phyloP scores from a whole-genome alignment of 1,284 basidiomycete species.

The Pseudomicrostroma phylloplanum region DNA sequence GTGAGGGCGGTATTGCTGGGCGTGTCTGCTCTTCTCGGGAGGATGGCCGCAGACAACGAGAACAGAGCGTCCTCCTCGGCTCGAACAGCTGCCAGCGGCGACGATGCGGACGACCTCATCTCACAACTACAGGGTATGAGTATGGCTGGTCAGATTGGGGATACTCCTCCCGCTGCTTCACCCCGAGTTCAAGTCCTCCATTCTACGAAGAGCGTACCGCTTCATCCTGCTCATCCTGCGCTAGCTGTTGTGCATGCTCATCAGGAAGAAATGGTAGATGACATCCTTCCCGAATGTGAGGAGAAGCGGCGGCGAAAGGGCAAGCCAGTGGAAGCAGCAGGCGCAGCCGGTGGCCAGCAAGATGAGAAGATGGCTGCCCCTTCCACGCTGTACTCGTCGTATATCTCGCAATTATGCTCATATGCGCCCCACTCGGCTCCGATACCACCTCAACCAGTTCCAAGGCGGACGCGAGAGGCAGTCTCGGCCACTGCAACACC shows the following conservation, averaged over 20 bases:
- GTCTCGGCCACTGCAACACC: slow-evolving; percentile 20
- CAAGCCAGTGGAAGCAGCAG: neutral
- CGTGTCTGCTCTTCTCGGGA: slow-evolving; percentile 21
- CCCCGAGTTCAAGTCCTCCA: slow-evolving; percentile 23
- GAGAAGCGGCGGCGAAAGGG: neutral
- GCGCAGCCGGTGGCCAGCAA: neutral
- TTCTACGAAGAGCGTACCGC: slow-evolving; percentile 19
- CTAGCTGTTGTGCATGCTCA: slow-evolving; percentile 16
- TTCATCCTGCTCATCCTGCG: slow-evolving; percentile 32
- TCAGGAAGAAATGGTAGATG: slow-evolving; percentile 9
- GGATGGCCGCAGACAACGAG: slow-evolving; percentile 6
- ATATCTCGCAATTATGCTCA: slow-evolving; percentile 7
- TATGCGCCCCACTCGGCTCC: slow-evolving; percentile 8
- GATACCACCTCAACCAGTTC: neutral
- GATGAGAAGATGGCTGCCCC: neutral
- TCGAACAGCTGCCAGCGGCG: slow-evolving; percentile 6
- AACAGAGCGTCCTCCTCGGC: neutral
- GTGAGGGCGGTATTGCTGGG: slow-evolving; percentile 44
- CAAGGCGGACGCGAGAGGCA: neutral
- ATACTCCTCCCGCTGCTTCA: slow-evolving; percentile 1
- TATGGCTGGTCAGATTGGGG: neutral
- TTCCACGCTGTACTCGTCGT: neutral
- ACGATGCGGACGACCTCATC: slow-evolving; percentile 24
- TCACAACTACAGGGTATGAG: slow-evolving; percentile 16
- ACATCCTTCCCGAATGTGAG: slow-evolving; percentile 6